A percentile compares a stretch with the other conserved stretches of the same genome.
These are phyloP conservation scores for Blechomonas ayalai DNA, from an alignment of 208 protist species.

Conservation along the genomic window DNA sequence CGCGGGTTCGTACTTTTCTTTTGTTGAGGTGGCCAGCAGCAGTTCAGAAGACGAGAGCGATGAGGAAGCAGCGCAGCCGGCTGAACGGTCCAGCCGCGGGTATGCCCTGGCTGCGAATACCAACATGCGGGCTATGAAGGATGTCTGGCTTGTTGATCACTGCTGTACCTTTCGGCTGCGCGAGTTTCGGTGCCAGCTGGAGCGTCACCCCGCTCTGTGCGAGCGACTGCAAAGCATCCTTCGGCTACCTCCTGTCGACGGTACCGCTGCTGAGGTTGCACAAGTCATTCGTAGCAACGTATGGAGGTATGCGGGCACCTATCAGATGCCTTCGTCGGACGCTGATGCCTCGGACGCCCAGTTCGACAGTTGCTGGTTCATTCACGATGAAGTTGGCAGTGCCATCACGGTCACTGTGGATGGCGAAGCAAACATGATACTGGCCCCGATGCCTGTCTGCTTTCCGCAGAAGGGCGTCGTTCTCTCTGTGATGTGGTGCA, in stretches of 20 bases:
- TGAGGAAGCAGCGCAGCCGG: not conserved
- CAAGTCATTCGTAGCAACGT: conserved; percentile 22
- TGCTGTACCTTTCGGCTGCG: conserved; percentile 33
- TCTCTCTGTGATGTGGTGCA: conserved; percentile 43
- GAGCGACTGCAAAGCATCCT: conserved; percentile 22
- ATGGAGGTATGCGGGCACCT: conserved; percentile 29
- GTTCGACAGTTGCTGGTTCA: conserved; percentile 27
- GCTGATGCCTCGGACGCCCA: conserved; percentile 8
- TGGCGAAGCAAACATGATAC: conserved; percentile 23
- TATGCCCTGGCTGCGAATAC: conserved; percentile 32
- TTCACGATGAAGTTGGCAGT: conserved; percentile 48
- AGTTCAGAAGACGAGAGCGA: conserved; percentile 11
- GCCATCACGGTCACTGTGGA: conserved; percentile 19
- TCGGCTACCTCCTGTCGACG: conserved; percentile 5
- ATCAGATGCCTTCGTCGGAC: conserved; percentile 12
- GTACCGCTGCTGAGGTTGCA: conserved; percentile 2
- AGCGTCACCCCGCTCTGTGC: conserved; percentile 18
- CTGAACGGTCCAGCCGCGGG: not conserved
- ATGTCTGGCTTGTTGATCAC: conserved; percentile 57
- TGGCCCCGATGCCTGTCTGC: conserved; percentile 35
- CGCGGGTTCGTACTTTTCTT: conserved; percentile 21
- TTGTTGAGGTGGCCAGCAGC: conserved; percentile 12
- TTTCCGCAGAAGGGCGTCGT: conserved; percentile 32
- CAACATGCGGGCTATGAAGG: conserved; percentile 19
- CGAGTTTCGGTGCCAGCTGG: conserved; percentile 21